These are phyloP conservation scores for Umbelopsis isabellina DNA, from an alignment of 192 early-diverging fungal genomes.

Conservation along the genomic window DNA sequence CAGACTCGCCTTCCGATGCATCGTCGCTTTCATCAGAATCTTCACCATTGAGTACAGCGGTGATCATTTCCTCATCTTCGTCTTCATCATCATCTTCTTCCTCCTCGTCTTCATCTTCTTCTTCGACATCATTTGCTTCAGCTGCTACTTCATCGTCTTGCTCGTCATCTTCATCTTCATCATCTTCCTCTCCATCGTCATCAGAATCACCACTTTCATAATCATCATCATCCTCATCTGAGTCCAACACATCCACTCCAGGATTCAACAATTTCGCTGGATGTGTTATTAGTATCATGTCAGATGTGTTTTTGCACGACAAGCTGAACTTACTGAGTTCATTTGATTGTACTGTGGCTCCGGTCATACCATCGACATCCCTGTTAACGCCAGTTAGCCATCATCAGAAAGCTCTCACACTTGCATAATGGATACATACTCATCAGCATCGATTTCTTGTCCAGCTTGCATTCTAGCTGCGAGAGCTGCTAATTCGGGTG, in stretches of 20 bases:
- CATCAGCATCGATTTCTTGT: neutral
- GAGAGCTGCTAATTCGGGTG: slow-evolving; percentile 10
- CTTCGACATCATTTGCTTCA: slow-evolving; percentile 14
- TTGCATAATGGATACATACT: neutral
- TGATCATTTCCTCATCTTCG: slow-evolving; percentile 37
- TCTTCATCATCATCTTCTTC: slow-evolving; percentile 1
- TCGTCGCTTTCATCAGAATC: slow-evolving; percentile 11
- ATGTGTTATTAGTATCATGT: too few species aligned
- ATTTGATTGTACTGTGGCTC: too few species aligned
- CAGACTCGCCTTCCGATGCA: slow-evolving; percentile 4
- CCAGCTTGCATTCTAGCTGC: slow-evolving; percentile 12
- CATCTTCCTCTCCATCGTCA: slow-evolving; percentile 30
- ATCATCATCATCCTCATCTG: slow-evolving; percentile 31
- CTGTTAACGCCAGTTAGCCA: too few species aligned
- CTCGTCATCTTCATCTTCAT: slow-evolving; percentile 12
- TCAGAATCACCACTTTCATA: slow-evolving; percentile 30
- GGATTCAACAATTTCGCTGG: slow-evolving; percentile 8
- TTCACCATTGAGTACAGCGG: slow-evolving; percentile 28
- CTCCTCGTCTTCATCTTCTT: neutral
- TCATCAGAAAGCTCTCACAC: too few species aligned
- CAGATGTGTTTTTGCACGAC: too few species aligned
- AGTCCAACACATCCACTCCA: slow-evolving; percentile 2
- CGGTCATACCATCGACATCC: too few species aligned
- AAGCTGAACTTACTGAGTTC: too few species aligned
- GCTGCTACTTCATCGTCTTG: slow-evolving; percentile 33